A percentile compares a stretch with the other conserved stretches of the same genome.
Conservation (phyloP, 2,329 filamentous ascomycete species). For the Colletotrichum trifolii region DNA sequence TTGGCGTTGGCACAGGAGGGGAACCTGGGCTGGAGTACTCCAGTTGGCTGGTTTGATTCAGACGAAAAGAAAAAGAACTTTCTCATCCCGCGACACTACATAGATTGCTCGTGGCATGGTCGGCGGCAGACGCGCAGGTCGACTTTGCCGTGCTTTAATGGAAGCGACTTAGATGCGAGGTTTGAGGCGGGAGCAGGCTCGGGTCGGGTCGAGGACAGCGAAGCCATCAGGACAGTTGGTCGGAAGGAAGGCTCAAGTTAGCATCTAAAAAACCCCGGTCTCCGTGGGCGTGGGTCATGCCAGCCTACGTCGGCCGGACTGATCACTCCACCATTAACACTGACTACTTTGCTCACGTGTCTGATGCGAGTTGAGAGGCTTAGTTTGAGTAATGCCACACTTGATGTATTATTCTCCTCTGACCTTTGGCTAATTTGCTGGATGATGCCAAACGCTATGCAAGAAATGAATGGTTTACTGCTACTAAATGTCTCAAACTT, state of each 20-base stretch:
- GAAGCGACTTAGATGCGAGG: conserved; percentile 32
- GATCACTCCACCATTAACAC: conserved; percentile 25
- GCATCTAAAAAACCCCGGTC: conserved; percentile 4
- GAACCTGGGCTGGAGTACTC: conserved; percentile 31
- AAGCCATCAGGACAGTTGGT: conserved; percentile 22
- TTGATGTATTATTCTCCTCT: not conserved
- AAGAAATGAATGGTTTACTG: no score
- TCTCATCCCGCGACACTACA: conserved; percentile 51
- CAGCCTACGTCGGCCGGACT: not conserved
- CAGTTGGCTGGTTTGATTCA: conserved; percentile 46
- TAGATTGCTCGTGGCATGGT: conserved; percentile 51
- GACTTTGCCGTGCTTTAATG: conserved; percentile 36
- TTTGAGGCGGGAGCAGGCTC: not conserved
- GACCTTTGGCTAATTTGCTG: not conserved
- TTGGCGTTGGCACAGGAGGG: conserved; percentile 61
- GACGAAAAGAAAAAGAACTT: conserved; percentile 50
- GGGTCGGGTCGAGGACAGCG: not conserved
- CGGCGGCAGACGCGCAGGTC: conserved; percentile 35
- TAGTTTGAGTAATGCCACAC: conserved; percentile 13
- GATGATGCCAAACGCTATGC: not conserved
- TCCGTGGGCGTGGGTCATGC: not conserved
- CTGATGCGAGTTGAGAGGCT: conserved; percentile 16
- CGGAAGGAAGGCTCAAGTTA: not conserved
- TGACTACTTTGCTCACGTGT: conserved; percentile 5
- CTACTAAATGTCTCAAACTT: no score